phyloP scores from a whole-genome alignment of 257 asterid genomes.

The Ehretia macrophylla region DNA sequence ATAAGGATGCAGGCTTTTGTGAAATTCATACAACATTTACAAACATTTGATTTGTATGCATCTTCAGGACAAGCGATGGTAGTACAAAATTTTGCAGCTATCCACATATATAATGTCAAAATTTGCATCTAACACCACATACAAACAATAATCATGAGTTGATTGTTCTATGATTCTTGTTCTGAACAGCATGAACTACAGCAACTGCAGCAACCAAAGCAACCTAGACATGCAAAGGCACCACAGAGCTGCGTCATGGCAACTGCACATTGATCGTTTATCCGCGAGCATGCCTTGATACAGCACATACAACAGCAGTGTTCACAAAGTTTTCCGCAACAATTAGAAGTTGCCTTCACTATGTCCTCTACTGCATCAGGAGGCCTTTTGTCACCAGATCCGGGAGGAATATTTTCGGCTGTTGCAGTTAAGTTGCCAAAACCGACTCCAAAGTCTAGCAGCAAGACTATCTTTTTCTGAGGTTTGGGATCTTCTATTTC shows the following conservation, averaged over 20 bases:
- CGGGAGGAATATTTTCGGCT: conserved; percentile 59
- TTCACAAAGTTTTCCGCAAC: conserved; percentile 58
- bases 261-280: conserved; percentile 70
- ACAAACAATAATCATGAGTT: too few species aligned
- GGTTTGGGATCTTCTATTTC: conserved; percentile 42
- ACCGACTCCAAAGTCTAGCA: conserved; percentile 47
- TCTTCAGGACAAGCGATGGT: too few species aligned
- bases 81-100: too few species aligned
- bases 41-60: too few species aligned
- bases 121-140: too few species aligned
- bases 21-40: too few species aligned
- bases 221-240: conserved; percentile 71
- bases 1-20: too few species aligned
- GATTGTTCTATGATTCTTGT: conserved; percentile 12
- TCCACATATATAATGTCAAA: not conserved
- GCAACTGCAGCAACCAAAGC: conserved; percentile 51
- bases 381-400: conserved; percentile 26
- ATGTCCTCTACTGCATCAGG: conserved; percentile 57
- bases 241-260: conserved; percentile 60
- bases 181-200: conserved; percentile 56
- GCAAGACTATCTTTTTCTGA: conserved; percentile 14
- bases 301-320: conserved; percentile 88
- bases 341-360: conserved; percentile 55
- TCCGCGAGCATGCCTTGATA: conserved; percentile 46
- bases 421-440: conserved; percentile 76